Evolutionary conservation across 2,329 filamentous ascomycete species (phyloP).

Genomic region (Fusarium sp.): DNA sequence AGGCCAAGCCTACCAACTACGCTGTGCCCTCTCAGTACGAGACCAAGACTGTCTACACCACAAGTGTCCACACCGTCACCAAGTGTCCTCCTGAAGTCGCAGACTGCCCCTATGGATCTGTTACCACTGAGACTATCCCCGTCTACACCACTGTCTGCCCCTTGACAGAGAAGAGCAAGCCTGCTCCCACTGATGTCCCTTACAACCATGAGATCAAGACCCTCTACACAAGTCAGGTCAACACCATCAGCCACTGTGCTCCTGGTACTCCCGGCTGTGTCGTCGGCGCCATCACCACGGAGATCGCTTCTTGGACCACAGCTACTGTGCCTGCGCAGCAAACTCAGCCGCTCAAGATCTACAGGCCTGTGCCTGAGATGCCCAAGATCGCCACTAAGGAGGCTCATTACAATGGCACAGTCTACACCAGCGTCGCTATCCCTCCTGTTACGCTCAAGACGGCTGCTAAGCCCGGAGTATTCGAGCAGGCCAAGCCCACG

Average conservation of each 20-base stretch:
- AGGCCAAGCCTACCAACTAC: slow-evolving; percentile 29
- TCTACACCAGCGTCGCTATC: slow-evolving; percentile 20
- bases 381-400: slow-evolving; percentile 13
- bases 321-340: slow-evolving; percentile 28
- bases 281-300: slow-evolving; percentile 46
- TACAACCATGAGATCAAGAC: slow-evolving; percentile 46
- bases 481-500: slow-evolving; percentile 23
- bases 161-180: slow-evolving; percentile 19
- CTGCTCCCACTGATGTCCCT: slow-evolving; percentile 20
- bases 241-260: slow-evolving; percentile 65
- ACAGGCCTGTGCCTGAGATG: slow-evolving; percentile 23
- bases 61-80: slow-evolving; percentile 63
- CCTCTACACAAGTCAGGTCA: slow-evolving; percentile 62
- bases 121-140: slow-evolving; percentile 44
- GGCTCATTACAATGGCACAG: slow-evolving; percentile 11
- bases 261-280: slow-evolving; percentile 61
- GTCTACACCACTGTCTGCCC: slow-evolving; percentile 29
- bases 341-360: slow-evolving; percentile 19
- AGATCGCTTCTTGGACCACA: slow-evolving; percentile 40
- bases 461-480: slow-evolving; percentile 30
- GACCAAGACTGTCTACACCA: slow-evolving; percentile 59
- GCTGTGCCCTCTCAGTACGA: slow-evolving; percentile 25
- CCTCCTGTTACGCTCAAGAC: slow-evolving; percentile 31
- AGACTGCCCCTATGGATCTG: slow-evolving; percentile 56
- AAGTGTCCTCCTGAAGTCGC: slow-evolving; percentile 61